Percentiles rank a stretch among this genome's conserved stretches.
Evolutionary conservation across 2,329 filamentous ascomycete genomes (phyloP).

Genomic region (Cytospora schulzeri): DNA sequence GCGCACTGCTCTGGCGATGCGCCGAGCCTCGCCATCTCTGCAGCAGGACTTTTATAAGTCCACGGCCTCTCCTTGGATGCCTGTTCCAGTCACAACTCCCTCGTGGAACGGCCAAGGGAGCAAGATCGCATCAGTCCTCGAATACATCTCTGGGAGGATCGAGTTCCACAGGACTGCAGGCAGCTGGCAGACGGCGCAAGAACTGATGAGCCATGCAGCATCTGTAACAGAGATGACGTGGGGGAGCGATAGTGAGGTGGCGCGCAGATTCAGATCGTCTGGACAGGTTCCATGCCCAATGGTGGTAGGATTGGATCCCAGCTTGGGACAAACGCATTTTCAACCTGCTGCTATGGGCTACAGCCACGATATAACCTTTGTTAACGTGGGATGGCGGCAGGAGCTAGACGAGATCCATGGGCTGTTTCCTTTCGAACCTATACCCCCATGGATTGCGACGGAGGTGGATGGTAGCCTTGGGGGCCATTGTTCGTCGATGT

Average conservation of each 20-base stretch:
- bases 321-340: background rate
- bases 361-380: background rate
- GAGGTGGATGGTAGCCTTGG: background rate
- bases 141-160: background rate
- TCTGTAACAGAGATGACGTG: constrained; percentile 5
- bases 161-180: constrained; percentile 10
- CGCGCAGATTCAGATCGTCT: background rate
- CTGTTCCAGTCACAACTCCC: background rate
- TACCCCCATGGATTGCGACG: background rate
- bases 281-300: background rate
- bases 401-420: background rate
- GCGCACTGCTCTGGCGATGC: constrained; percentile 9
- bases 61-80: background rate
- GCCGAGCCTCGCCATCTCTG: background rate
- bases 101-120: background rate
- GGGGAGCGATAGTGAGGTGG: background rate
- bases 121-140: background rate
- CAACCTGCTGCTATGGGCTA: background rate
- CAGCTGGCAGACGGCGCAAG: constrained; percentile 14
- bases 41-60: background rate
- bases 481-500: background rate
- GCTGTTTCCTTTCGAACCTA: background rate
- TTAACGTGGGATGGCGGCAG: background rate
- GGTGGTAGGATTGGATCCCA: background rate
- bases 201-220: background rate